These are phyloP conservation scores for Botrytis galanthina DNA, from an alignment of 2,329 filamentous ascomycete genomes.

Conservation along the genomic window DNA sequence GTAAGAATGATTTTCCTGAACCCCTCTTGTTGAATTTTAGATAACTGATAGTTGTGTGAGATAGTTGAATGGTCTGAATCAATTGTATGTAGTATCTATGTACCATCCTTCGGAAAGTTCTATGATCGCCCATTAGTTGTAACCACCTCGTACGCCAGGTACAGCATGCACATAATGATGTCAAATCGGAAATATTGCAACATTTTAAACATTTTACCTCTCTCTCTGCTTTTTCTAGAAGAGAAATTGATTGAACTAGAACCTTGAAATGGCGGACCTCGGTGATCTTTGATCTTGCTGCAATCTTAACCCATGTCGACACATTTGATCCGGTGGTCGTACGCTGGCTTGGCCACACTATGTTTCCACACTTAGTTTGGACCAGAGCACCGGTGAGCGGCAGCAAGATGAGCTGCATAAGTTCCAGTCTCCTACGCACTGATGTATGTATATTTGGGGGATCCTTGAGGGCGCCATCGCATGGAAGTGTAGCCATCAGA, in stretches of 20 bases:
- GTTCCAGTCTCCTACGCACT: constrained; percentile 29
- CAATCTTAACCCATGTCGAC: constrained; percentile 17
- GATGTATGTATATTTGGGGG: constrained; percentile 27
- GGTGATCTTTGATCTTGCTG: constrained; percentile 19
- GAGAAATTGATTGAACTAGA: constrained; percentile 16
- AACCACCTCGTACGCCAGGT: constrained; percentile 6
- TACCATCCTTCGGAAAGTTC: constrained; percentile 7
- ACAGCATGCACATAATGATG: constrained; percentile 15
- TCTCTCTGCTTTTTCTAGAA: constrained; percentile 17
- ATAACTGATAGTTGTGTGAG: neutral
- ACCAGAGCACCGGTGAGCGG: constrained; percentile 34
- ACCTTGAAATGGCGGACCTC: constrained; percentile 15
- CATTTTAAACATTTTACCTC: neutral
- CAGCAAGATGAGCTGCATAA: constrained; percentile 40
- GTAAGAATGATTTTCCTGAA: neutral
- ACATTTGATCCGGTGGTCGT: constrained; percentile 20
- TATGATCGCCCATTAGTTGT: constrained; percentile 12
- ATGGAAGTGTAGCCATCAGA: constrained; percentile 24
- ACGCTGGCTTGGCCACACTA: constrained; percentile 20
- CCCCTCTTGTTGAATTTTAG: neutral
- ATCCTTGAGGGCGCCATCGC: constrained; percentile 26
- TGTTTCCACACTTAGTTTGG: constrained; percentile 22
- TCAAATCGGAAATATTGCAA: constrained; percentile 17
- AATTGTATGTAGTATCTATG: neutral
- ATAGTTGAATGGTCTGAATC: neutral